A percentile compares a stretch with the other conserved stretches of the same genome.
Conservation (phyloP, 768 basidiomycete genomes). For the Kwoniella newhampshirensis region DNA sequence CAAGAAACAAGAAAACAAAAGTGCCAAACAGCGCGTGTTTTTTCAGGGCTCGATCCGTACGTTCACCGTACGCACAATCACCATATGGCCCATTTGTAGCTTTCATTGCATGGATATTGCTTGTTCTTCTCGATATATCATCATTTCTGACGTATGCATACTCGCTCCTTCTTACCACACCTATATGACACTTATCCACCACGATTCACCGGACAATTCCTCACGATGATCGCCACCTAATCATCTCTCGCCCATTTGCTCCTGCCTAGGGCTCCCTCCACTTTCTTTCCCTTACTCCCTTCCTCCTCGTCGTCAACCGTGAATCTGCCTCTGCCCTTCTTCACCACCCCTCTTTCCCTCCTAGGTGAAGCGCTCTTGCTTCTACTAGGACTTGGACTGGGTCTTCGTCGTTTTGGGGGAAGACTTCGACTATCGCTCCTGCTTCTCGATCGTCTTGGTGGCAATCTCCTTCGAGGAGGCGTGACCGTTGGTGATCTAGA, state of each 20-base stretch:
- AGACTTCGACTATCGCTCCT: conserved; percentile 10
- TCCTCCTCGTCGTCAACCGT: conserved; percentile 20
- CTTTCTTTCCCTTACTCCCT: conserved; percentile 9
- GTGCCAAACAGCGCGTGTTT: too few species aligned
- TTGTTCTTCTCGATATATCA: too few species aligned
- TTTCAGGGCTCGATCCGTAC: too few species aligned
- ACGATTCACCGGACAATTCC: too few species aligned
- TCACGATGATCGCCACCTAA: too few species aligned
- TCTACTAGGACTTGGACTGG: conserved; percentile 14
- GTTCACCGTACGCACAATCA: too few species aligned
- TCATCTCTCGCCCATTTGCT: conserved; percentile 16
- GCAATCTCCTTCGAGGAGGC: conserved; percentile 14
- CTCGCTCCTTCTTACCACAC: too few species aligned
- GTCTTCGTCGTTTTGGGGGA: conserved; percentile 15
- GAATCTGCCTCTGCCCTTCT: conserved; percentile 26
- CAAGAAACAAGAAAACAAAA: too few species aligned
- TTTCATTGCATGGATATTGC: too few species aligned
- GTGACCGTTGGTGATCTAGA: conserved; percentile 23
- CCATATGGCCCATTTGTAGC: too few species aligned
- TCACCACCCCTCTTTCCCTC: conserved; percentile 5
- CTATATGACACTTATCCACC: too few species aligned
- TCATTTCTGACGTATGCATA: too few species aligned
- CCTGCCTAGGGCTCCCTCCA: conserved; percentile 3
- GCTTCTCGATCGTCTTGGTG: conserved; percentile 6
- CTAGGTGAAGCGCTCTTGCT: conserved; percentile 10